These are phyloP conservation scores for Trichoderma harzianum DNA, from an alignment of 2,329 filamentous ascomycete genomes.

Conservation along the genomic window DNA sequence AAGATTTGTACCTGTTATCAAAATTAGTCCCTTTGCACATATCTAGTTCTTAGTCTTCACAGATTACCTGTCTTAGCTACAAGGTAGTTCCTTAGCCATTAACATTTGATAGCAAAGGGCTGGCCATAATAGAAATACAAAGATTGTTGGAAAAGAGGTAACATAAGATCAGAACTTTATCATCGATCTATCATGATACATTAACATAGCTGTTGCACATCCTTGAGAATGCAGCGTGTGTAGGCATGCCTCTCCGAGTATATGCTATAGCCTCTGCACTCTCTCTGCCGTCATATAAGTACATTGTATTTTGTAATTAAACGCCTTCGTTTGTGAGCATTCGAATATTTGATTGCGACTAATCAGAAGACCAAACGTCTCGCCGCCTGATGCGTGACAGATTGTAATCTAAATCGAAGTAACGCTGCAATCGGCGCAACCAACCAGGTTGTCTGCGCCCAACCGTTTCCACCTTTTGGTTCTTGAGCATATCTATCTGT, in stretches of 20 bases:
- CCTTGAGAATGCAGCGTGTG: neutral
- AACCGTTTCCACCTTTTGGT: neutral
- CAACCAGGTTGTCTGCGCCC: slow-evolving; percentile 10
- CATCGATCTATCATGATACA: neutral
- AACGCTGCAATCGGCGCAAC: neutral
- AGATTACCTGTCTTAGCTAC: too few relatives aligned
- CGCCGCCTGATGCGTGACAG: neutral
- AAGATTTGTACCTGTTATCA: too few relatives aligned
- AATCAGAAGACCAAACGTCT: neutral
- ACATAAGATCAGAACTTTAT: neutral
- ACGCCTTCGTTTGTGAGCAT: neutral
- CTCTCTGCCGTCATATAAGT: neutral
- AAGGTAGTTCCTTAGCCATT: too few relatives aligned
- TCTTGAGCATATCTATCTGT: slow-evolving; percentile 6
- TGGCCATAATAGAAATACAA: too few relatives aligned
- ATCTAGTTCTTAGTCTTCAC: too few relatives aligned
- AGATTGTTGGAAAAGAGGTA: neutral
- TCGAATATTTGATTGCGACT: neutral
- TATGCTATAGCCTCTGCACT: neutral
- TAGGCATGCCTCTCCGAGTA: neutral
- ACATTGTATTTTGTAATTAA: neutral
- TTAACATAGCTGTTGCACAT: neutral
- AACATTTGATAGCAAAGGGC: too few relatives aligned
- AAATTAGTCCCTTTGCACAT: too few relatives aligned
- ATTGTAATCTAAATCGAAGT: neutral